phyloP scores from a whole-genome alignment of 2,329 filamentous ascomycete genomes.

The Curvularia verruculosa region DNA sequence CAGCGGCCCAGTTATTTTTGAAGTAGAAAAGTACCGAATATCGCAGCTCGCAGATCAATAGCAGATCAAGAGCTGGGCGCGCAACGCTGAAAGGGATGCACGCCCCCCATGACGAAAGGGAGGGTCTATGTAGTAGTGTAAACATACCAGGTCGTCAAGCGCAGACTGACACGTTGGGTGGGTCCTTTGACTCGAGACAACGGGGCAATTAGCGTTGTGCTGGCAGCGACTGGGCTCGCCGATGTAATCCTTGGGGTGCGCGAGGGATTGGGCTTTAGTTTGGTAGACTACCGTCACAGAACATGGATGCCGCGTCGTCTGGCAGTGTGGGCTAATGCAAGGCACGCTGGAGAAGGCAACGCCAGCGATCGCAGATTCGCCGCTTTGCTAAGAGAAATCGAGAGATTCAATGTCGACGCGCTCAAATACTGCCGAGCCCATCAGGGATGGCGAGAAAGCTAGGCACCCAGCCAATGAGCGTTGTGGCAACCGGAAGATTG shows the following conservation, averaged over 20 bases:
- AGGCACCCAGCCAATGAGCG: background rate
- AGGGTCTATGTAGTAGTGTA: slow-evolving; percentile 22
- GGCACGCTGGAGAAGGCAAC: slow-evolving; percentile 13
- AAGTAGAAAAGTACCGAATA: slow-evolving; percentile 4
- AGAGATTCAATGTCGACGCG: slow-evolving; percentile 7
- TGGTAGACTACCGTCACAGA: slow-evolving; percentile 12
- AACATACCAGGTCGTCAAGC: slow-evolving; percentile 27
- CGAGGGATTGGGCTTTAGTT: slow-evolving; percentile 5
- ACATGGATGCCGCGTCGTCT: slow-evolving; percentile 7
- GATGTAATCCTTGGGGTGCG: slow-evolving; percentile 9
- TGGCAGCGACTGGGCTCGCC: slow-evolving; percentile 11
- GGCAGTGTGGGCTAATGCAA: slow-evolving; percentile 13
- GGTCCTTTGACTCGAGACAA: slow-evolving; percentile 8
- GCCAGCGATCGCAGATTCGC: slow-evolving; percentile 4
- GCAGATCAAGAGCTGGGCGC: slow-evolving; percentile 9
- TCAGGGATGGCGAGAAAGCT: slow-evolving; percentile 1
- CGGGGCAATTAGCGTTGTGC: slow-evolving; percentile 8
- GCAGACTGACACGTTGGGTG: slow-evolving; percentile 13
- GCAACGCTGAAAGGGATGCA: slow-evolving; percentile 13
- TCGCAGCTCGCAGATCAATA: slow-evolving; percentile 4
- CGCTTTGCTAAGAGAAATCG: slow-evolving; percentile 1
- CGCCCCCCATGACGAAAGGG: slow-evolving; percentile 29
- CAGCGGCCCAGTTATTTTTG: background rate
- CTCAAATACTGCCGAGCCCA: slow-evolving; percentile 3
- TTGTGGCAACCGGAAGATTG: background rate